Percentiles rank a stretch among this genome's conserved stretches.
phyloP scores from a whole-genome alignment of 331 rosid species.

The Pyracantha coccinea region DNA sequence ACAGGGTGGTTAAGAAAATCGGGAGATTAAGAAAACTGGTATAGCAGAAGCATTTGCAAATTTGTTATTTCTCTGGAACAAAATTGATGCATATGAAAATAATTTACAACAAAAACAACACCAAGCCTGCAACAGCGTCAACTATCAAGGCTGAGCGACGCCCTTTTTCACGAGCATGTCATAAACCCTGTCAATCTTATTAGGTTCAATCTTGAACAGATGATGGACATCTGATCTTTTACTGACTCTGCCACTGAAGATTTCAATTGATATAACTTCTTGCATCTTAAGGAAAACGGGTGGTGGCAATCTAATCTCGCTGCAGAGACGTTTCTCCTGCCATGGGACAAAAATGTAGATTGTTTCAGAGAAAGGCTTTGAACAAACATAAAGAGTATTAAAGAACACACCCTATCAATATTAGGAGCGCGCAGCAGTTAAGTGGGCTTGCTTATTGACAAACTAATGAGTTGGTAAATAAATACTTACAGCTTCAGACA shows the following conservation, averaged over 20 bases:
- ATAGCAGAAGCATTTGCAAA: background rate
- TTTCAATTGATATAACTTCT: slow-evolving; percentile 59
- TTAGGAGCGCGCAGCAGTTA: background rate
- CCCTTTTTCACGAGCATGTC: slow-evolving; percentile 90
- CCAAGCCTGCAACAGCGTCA: slow-evolving; percentile 16
- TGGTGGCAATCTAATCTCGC: slow-evolving; percentile 64
- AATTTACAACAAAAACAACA: slow-evolving; percentile 5
- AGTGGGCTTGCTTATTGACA: background rate
- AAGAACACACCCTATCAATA: background rate
- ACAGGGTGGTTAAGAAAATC: background rate
- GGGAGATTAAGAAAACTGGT: background rate
- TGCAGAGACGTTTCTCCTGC: slow-evolving; percentile 94
- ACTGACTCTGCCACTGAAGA: slow-evolving; percentile 52
- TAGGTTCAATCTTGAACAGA: slow-evolving; percentile 70
- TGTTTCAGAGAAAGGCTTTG: slow-evolving; percentile 5
- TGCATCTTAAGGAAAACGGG: slow-evolving; percentile 68
- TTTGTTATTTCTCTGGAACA: slow-evolving; percentile 2
- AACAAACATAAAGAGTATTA: background rate
- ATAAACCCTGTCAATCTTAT: slow-evolving; percentile 69
- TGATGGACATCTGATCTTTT: slow-evolving; percentile 77
- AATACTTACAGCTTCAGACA: slow-evolving; percentile 77
- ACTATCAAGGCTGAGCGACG: slow-evolving; percentile 56
- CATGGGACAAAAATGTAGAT: slow-evolving; percentile 1
- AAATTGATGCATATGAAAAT: slow-evolving; percentile 4
- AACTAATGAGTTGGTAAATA: background rate